Evolutionary conservation across 2,329 filamentous ascomycete species (phyloP).

Genomic region (Pleomassaria siparia): DNA sequence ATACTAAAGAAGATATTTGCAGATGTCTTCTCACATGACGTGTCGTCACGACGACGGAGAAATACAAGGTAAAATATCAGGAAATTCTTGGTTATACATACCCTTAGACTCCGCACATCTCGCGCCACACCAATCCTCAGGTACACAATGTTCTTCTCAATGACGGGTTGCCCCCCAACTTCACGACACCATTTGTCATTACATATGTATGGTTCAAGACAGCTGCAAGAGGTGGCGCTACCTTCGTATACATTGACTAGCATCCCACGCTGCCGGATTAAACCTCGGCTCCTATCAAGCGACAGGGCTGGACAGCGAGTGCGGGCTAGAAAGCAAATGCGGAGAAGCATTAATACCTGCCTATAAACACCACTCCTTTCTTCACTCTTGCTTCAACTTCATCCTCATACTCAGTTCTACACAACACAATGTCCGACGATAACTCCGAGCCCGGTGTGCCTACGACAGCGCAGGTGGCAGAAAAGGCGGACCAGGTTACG

Average conservation of each 20-base stretch:
- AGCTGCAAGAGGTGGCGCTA: no score
- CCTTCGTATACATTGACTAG: not conserved
- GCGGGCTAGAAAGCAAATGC: constrained; percentile 1
- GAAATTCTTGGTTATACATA: no score
- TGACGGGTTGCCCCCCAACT: no score
- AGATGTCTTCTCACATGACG: no score
- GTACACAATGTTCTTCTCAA: no score
- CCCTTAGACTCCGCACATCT: no score
- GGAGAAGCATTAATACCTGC: constrained; percentile 11
- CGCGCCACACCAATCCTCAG: no score
- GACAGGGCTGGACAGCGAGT: not conserved
- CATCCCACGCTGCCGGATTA: constrained; percentile 2
- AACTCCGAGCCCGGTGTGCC: constrained; percentile 37
- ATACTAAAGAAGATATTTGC: no score
- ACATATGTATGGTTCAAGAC: not conserved
- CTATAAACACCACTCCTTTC: not conserved
- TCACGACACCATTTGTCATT: not conserved
- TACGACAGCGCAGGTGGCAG: constrained; percentile 32
- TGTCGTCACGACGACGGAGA: no score
- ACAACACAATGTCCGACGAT: constrained; percentile 7
- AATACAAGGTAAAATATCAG: no score
- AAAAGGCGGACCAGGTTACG: no score
- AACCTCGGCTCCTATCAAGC: constrained; percentile 5
- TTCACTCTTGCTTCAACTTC: constrained; percentile 1
- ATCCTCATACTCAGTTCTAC: not conserved